These are phyloP conservation scores for Scenedesmus sp. DNA, from an alignment of 163 green algal genomes.

Conservation along the genomic window DNA sequence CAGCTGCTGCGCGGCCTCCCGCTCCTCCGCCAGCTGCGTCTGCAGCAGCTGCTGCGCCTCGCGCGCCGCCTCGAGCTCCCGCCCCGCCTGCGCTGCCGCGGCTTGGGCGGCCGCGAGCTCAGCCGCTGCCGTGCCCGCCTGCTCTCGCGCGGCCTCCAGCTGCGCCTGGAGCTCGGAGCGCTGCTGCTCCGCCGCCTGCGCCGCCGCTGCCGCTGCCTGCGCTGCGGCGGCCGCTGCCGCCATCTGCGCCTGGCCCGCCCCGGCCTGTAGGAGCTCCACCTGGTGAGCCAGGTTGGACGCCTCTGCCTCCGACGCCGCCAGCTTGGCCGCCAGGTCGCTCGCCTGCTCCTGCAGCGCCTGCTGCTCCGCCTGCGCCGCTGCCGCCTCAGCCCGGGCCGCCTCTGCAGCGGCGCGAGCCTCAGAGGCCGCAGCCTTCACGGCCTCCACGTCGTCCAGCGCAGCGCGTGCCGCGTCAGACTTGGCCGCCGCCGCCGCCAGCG, in stretches of 20 bases:
- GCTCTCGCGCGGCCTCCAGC: conserved; percentile 8
- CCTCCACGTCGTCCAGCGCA: not conserved
- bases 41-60: conserved; percentile 7
- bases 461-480: not conserved
- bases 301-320: not conserved
- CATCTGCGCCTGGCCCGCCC: conserved; percentile 34
- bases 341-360: not conserved
- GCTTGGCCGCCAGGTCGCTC: no score
- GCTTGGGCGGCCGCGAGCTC: not conserved
- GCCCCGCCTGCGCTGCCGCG: not conserved
- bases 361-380: not conserved
- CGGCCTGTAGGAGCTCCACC: conserved; percentile 31
- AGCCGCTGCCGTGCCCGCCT: not conserved
- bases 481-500: not conserved
- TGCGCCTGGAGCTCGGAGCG: conserved; percentile 10
- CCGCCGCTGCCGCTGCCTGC: conserved; percentile 18
- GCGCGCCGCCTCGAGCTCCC: not conserved
- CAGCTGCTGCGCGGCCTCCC: not conserved
- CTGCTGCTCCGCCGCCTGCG: conserved; percentile 15
- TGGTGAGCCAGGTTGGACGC: conserved; percentile 2
- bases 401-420: not conserved
- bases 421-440: not conserved
- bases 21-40: not conserved
- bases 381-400: not conserved
- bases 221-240: conserved; percentile 32